Evolutionary conservation across 148 eudicot species (phyloP).

Genomic region (Pharnaceum exiguum): DNA sequence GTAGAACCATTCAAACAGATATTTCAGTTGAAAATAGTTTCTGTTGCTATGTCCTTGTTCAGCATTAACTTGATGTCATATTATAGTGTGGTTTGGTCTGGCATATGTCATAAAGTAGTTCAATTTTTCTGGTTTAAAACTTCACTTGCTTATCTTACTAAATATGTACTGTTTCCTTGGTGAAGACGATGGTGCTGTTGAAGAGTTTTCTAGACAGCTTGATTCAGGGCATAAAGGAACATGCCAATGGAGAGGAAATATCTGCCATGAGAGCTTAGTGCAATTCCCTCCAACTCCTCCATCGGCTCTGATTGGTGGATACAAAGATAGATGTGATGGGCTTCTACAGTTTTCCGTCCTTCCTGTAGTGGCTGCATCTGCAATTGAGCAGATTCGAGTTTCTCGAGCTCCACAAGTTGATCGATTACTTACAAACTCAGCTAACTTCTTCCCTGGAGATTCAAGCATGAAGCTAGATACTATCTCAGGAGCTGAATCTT

Average conservation of each 20-base stretch:
- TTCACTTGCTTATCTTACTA: background rate
- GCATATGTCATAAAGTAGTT: no score
- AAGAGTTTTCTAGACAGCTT: conserved; percentile 72
- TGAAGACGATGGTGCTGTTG: conserved; percentile 60
- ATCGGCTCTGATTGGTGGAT: conserved; percentile 91
- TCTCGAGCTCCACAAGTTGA: conserved; percentile 75
- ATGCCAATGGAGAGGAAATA: conserved; percentile 94
- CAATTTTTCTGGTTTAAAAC: background rate
- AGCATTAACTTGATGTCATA: no score
- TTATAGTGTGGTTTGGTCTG: no score
- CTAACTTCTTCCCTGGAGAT: conserved; percentile 45
- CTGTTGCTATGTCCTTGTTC: no score
- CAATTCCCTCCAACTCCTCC: conserved; percentile 98
- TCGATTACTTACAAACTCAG: conserved; percentile 60
- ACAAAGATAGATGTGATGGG: conserved; percentile 97
- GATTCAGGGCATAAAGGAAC: conserved; percentile 66
- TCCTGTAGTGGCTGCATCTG: conserved; percentile 81
- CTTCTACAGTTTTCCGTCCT: conserved; percentile 79
- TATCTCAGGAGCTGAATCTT: conserved; percentile 35
- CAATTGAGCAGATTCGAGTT: conserved; percentile 69
- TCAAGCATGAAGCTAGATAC: conserved; percentile 53
- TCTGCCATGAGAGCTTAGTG: conserved; percentile 93
- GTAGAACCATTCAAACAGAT: no score
- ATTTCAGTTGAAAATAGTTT: no score
- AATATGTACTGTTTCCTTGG: background rate